Base-by-base conservation (phyloP, 441 rosid genomes). In the Corymbia calophylla region DNA sequence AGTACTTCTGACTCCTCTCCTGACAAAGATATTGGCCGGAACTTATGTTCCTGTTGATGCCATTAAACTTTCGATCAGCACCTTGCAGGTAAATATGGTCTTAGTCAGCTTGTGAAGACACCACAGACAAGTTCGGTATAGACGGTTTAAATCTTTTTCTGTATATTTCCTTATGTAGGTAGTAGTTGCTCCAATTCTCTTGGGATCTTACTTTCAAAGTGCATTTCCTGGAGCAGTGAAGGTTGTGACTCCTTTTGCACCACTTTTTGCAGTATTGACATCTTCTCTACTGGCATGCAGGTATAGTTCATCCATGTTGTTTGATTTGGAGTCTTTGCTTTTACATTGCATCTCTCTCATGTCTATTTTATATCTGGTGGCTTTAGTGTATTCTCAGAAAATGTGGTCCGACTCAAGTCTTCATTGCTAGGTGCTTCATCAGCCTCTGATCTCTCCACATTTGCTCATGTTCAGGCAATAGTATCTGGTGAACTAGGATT, bases 271-370 rank as follows among this genome's bases (percentile, higher is more conserved):
- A 29, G 96, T 95, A 88, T 90, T 96, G 92, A 31, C 90, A 60
- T 91, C 95, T 82, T 94, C 96, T 13, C 89, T 96, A 77, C 94
- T 96, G 88, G 97, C 97, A 35, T 93, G 96, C 95, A 96, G 96
- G 97, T 95, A 89, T 86, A 17, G 54, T 80, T 86, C 53, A 44
- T 27, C 56, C 4, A 1, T 53, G 44, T 89, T 85, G 49, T 87
- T 89, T 55, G 13, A 48, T 53, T 89, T 91, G 89, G 31, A 64
- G 15, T 87, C 56, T 31, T 49, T 89, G 12, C 48, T 64, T 35
- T 89, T 23, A 39, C 55, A 29, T 23, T 89, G 27, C 18, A 58
- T 77, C 53, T 53, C 68, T 16, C 89, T 15, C 64, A 86, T 5
- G 1, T 82, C 48, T 85, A 49, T 88, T 77, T 27, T 62, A 81